A percentile compares a stretch with the other conserved stretches of the same genome.
Evolutionary conservation across 148 eudicot species (phyloP).

Genomic region (Rhododendron molle): DNA sequence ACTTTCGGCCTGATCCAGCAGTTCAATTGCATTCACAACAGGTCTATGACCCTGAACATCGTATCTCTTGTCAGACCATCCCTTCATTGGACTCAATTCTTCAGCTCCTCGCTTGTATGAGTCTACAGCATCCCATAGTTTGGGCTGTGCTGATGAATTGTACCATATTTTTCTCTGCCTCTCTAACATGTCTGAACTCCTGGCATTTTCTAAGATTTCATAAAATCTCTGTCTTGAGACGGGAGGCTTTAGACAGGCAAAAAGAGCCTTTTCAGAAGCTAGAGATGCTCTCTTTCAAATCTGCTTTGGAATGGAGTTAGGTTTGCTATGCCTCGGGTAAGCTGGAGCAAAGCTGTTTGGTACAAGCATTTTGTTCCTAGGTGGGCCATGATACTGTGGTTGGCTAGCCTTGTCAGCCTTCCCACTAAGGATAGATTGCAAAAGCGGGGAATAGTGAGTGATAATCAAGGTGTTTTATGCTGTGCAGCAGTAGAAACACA

Average conservation of each 20-base stretch:
- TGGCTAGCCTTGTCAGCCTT: too few species aligned
- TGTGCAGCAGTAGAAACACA: too few species aligned
- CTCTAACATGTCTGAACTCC: conserved; percentile 94
- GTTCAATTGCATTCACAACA: conserved; percentile 24
- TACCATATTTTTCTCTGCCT: conserved; percentile 99
- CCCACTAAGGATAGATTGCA: too few species aligned
- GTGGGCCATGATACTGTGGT: too few species aligned
- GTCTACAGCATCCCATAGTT: conserved; percentile 10
- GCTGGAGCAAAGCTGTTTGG: too few species aligned
- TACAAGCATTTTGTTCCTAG: too few species aligned
- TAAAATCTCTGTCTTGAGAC: conserved; percentile 72
- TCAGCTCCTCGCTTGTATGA: conserved; percentile 16
- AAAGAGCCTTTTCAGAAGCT: conserved; percentile 68
- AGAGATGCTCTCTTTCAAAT: conserved; percentile 38
- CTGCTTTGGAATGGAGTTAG: too few species aligned
- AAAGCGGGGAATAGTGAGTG: too few species aligned
- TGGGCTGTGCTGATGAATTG: conserved; percentile 67
- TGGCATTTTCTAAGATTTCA: conserved; percentile 69
- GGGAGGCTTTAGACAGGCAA: conserved; percentile 83
- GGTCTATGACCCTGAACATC: conserved; percentile 30
- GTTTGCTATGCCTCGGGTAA: too few species aligned
- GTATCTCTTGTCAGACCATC: conserved; percentile 52
- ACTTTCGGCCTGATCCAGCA: conserved; percentile 26
- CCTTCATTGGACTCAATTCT: conserved; percentile 60
- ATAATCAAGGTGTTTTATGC: too few species aligned